Evolutionary conservation across 2,329 filamentous ascomycete genomes (phyloP), one percentile per base, ranked within the genome.

Genomic region (Hymenoscyphus occultus): DNA sequence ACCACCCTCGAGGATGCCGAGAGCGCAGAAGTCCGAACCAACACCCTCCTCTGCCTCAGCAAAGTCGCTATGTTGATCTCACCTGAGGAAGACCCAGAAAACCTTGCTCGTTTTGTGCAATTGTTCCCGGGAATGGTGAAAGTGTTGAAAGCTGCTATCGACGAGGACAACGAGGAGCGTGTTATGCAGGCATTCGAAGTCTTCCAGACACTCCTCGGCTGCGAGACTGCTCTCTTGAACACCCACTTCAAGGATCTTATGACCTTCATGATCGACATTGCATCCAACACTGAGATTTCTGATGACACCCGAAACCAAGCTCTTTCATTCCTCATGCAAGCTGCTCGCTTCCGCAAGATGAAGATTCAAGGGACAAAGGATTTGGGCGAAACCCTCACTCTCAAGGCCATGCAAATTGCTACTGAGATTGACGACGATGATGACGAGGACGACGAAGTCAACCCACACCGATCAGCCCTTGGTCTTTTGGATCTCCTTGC

Each of bases 111-210:
- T 59, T 90, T 98, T 76, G 91, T 96, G 78, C 83, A 85, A 69
- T 86, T 95, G 64, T 84, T 98, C 66, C 94, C 95, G 12, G 81
- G 86, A 73, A 95, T 98, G 90, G 94, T 98, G 66, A 86, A 88
- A 69, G 92, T 97, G 12, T 84, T 98, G 70, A 95, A 97, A 83
- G 85, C 89, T 68, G 87, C 91, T 32, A 90, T 98, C 65, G 86
- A 92, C 72, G 84, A 85, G 64, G 85, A 86, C 64, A 90, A 97
- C 72, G 93, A 97, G 72, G 93, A 97, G 76, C 90, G 90, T 76
- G 89, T 91, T 72, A 92, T 94, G 82, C 89, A 94, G 76, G 87
- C 92, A 32, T 99, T 98, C 73, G 95, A 98, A 77, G 93, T 97
- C 71, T 97, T 98, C 85, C 95, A 98, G 82, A 95, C 92, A 60